A percentile compares a stretch with the other conserved stretches of the same genome.
Evolutionary conservation across 2,329 filamentous ascomycete genomes (phyloP).

Genomic region (Phialophora chinensis): DNA sequence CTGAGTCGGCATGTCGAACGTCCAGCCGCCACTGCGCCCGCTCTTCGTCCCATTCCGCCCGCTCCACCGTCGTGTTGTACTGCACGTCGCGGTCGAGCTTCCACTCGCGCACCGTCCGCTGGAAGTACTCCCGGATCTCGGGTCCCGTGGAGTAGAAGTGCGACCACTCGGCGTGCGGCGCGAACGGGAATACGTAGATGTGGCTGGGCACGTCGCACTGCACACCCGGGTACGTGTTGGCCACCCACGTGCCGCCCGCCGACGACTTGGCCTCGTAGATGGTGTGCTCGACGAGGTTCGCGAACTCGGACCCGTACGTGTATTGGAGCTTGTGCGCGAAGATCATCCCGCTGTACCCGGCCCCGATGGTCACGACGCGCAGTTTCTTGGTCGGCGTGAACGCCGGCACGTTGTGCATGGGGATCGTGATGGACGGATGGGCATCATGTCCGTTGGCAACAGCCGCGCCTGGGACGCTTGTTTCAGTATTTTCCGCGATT

Average conservation of each 20-base stretch:
- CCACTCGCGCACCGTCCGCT: constrained; percentile 49
- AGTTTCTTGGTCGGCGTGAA: constrained; percentile 16
- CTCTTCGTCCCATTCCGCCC: constrained; percentile 7
- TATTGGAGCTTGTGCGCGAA: constrained; percentile 49
- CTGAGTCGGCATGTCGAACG: constrained; percentile 21
- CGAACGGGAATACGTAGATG: constrained; percentile 62
- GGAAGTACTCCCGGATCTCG: constrained; percentile 54
- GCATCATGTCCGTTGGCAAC: background rate
- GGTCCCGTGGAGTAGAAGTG: constrained; percentile 49
- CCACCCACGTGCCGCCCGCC: constrained; percentile 52
- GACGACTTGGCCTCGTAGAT: constrained; percentile 52
- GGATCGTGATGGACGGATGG: constrained; percentile 12
- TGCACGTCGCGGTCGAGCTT: constrained; percentile 48
- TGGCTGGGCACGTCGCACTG: constrained; percentile 72
- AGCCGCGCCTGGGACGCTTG: background rate
- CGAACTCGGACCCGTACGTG: constrained; percentile 42
- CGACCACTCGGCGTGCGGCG: constrained; percentile 52
- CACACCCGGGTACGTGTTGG: constrained; percentile 51
- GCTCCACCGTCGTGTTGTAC: constrained; percentile 41
- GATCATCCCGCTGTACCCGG: constrained; percentile 50
- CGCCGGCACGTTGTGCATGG: constrained; percentile 20
- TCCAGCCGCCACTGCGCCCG: constrained; percentile 24
- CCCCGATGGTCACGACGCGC: constrained; percentile 42
- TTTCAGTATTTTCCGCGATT: constrained; percentile 5
- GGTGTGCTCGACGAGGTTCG: constrained; percentile 45